phyloP scores from a whole-genome alignment of 139 green algal genomes.

The Spirogloea muscicola region DNA sequence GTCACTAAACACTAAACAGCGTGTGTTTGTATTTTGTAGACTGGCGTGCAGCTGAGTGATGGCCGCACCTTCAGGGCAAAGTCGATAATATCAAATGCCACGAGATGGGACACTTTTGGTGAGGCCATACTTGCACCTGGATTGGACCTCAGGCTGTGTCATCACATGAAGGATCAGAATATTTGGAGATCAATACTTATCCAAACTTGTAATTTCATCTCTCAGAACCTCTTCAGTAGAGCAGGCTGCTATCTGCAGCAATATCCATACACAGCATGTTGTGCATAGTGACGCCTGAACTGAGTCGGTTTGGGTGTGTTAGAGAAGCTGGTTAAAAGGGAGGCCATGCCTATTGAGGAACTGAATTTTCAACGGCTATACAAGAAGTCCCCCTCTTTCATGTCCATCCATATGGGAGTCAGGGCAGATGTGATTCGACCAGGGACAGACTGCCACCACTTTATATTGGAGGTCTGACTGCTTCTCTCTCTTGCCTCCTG shows the following conservation, averaged over 20 bases:
- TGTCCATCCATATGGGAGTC: conserved; percentile 88
- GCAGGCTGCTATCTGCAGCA: neutral
- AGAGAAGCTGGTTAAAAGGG: conserved; percentile 65
- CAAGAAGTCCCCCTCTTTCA: conserved; percentile 89
- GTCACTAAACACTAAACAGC: too few relatives aligned
- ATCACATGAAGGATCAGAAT: too few relatives aligned
- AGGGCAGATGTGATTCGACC: conserved; percentile 63
- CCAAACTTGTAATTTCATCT: too few relatives aligned
- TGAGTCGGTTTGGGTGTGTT: too few relatives aligned
- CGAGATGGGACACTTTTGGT: conserved; percentile 95
- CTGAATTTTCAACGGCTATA: conserved; percentile 66
- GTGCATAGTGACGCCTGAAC: too few relatives aligned
- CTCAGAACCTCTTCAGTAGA: neutral
- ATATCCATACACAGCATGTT: neutral
- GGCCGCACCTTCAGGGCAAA: conserved; percentile 64
- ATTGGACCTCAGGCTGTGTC: too few relatives aligned
- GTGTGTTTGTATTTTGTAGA: conserved; percentile 7
- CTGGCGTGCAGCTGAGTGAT: conserved; percentile 76
- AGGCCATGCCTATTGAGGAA: conserved; percentile 71
- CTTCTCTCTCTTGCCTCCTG: too few relatives aligned
- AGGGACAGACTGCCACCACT: conserved; percentile 62
- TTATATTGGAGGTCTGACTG: conserved; percentile 89
- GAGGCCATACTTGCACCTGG: too few relatives aligned
- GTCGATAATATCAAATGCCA: conserved; percentile 86
- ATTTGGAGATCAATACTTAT: too few relatives aligned